Base-by-base conservation (phyloP, 371 early-diverging fungal species). In the Mortierella sp. region DNA sequence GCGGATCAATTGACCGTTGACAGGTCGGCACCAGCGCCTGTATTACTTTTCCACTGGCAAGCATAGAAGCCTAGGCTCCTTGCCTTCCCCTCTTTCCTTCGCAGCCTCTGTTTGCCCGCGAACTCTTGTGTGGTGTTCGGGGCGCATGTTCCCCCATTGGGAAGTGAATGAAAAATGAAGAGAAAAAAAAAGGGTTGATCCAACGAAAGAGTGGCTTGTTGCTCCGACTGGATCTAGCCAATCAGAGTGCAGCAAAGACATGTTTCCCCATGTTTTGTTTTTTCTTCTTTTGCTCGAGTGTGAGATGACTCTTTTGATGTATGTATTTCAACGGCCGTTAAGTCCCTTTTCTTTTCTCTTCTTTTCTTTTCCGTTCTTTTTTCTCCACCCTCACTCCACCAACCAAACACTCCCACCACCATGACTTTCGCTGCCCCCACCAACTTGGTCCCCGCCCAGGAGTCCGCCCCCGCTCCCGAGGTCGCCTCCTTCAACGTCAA, bases 401-500 rank as follows among this genome's bases (percentile, higher is more conserved):
- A 43, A 34, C 48, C 37, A 24, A 41, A 48, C 52, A 10, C 41
- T 19, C 22, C 16, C 68, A 2, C 24, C n/a, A 47, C 52, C 19
- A 81, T 81, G 82, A 66, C 74, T 31, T 93, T 91, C 85, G 68
- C 88, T 82, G 83, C 90, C 68, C 93, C 94, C 76, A 89, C 92
- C 76, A 93, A 94, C 89, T 88, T 95, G 78, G 92, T 92, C 85
- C 83, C 91, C 64, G 86, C 86, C 39, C 73, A 87, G 73, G 76
- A 87, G 73, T 81, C 75, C 70, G 79, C 84, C 61, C 79, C 86
- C 79, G 83, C 74, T 58, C 68, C 80, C 71, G 64, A 71, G 68
- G 76, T 90, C 67, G 86, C 86, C 68, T 85, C 87, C 34, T 95
- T 92, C 89, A 87, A 87, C 68, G 91, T 95, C 88, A 98, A 98